Conservation (phyloP, 176 grass and related monocot genomes). For the Saccharum officinarum region DNA sequence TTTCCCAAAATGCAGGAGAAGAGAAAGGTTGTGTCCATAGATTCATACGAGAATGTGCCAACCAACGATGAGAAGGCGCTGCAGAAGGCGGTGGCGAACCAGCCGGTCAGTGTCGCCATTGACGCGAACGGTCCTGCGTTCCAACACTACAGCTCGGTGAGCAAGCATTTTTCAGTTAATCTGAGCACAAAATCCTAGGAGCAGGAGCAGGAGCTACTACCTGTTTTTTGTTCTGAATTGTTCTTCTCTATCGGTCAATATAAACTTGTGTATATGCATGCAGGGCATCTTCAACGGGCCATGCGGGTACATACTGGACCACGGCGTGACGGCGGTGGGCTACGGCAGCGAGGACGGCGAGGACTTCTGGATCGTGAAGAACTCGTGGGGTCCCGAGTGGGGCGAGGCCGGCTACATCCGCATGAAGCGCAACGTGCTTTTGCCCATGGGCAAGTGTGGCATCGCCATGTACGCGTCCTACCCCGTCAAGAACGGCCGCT, state of each 20-base stretch:
- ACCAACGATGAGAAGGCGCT: constrained; percentile 1
- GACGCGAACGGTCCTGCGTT: neutral
- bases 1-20: neutral
- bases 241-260: no score
- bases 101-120: neutral
- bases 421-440: constrained; percentile 39
- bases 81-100: constrained; percentile 17
- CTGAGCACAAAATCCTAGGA: no score
- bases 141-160: constrained; percentile 56
- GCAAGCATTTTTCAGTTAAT: no score
- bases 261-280: no score
- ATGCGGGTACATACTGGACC: constrained; percentile 27
- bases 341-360: neutral
- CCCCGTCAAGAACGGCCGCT: constrained; percentile 33
- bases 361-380: constrained; percentile 60
- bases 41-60: neutral
- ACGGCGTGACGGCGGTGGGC: constrained; percentile 30
- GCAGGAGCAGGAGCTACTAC: no score
- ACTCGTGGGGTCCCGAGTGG: constrained; percentile 53
- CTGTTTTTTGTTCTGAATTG: no score
- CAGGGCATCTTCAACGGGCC: constrained; percentile 32
- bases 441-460: constrained; percentile 49
- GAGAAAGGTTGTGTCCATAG: constrained; percentile 1
- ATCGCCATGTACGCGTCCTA: constrained; percentile 59
- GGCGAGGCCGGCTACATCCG: constrained; percentile 54